A percentile compares a stretch with the other conserved stretches of the same genome.
Evolutionary conservation across 192 early-diverging fungal species (phyloP).

Genomic region (Rhizoclosmatium globosum): DNA sequence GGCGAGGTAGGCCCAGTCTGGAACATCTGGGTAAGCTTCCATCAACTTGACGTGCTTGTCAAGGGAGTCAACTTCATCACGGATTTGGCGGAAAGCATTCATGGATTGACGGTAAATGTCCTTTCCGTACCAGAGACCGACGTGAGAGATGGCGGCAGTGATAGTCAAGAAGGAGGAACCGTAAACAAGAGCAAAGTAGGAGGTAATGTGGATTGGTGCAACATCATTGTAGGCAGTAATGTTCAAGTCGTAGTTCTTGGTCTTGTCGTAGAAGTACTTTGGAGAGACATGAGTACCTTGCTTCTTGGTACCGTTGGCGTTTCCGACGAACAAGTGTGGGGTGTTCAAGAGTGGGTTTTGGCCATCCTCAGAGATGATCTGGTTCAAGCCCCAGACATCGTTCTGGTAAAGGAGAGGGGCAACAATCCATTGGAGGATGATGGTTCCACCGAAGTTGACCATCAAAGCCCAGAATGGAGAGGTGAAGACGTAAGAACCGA

Average conservation of each 20-base stretch:
- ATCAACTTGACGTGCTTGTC: slow-evolving; percentile 57
- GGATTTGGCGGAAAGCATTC: slow-evolving; percentile 28
- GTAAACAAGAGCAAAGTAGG: slow-evolving; percentile 43
- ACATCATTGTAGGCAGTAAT: slow-evolving; percentile 41
- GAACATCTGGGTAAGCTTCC: slow-evolving; percentile 50
- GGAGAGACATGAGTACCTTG: slow-evolving; percentile 16
- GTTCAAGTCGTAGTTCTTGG: slow-evolving; percentile 35
- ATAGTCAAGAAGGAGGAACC: slow-evolving; percentile 56
- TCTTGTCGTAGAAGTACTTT: slow-evolving; percentile 25
- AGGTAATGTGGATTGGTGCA: slow-evolving; percentile 23
- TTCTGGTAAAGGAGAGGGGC: not conserved
- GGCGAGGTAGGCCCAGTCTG: slow-evolving; percentile 64
- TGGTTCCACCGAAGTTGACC: not conserved
- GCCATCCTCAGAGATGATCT: slow-evolving; percentile 8
- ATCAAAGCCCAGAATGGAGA: slow-evolving; percentile 36
- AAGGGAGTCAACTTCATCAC: slow-evolving; percentile 19
- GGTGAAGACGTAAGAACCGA: not conserved
- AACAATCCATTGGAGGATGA: slow-evolving; percentile 20
- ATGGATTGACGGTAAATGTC: slow-evolving; percentile 24
- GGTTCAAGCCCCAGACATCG: slow-evolving; percentile 18
- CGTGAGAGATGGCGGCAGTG: slow-evolving; percentile 65
- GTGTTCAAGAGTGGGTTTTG: slow-evolving; percentile 20
- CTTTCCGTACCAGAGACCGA: slow-evolving; percentile 54
- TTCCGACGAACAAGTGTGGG: slow-evolving; percentile 19
- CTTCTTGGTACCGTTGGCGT: slow-evolving; percentile 4